Conservation (phyloP, 371 early-diverging fungal genomes). For the Nematocida major region DNA sequence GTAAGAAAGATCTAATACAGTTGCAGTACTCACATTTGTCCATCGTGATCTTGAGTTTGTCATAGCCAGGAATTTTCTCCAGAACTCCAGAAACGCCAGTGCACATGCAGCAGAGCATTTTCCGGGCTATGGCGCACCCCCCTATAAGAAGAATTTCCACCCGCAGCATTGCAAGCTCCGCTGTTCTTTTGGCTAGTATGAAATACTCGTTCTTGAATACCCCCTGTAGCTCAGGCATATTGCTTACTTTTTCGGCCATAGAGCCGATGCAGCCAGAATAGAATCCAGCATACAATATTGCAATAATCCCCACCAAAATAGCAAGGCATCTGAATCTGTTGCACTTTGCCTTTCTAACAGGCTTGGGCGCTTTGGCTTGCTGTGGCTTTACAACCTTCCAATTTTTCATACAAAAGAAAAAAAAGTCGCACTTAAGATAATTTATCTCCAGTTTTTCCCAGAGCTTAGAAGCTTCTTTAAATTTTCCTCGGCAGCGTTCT, state of each 20-base stretch:
- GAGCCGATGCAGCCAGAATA: too few relatives aligned
- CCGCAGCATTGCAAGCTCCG: neutral
- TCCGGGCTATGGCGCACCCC: neutral
- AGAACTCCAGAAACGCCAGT: neutral
- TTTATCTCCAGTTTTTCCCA: neutral
- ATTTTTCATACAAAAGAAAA: slow-evolving; percentile 41
- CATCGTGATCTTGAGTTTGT: neutral
- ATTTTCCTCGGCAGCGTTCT: slow-evolving; percentile 35
- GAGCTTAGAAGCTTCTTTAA: slow-evolving; percentile 25
- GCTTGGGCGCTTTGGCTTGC: neutral
- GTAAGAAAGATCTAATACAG: neutral
- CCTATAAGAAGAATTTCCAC: neutral
- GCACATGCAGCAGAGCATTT: neutral
- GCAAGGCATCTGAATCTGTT: neutral
- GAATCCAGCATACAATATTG: neutral
- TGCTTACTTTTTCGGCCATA: neutral
- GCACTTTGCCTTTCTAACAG: neutral
- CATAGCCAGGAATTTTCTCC: neutral
- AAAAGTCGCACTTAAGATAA: slow-evolving; percentile 29
- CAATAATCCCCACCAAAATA: neutral
- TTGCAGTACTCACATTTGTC: neutral
- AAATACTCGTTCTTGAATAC: neutral
- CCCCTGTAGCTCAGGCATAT: neutral
- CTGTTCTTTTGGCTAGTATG: neutral
- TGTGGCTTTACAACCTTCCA: slow-evolving; percentile 35